phyloP scores from a whole-genome alignment of 345 rosid species.

The Psidium guajava region DNA sequence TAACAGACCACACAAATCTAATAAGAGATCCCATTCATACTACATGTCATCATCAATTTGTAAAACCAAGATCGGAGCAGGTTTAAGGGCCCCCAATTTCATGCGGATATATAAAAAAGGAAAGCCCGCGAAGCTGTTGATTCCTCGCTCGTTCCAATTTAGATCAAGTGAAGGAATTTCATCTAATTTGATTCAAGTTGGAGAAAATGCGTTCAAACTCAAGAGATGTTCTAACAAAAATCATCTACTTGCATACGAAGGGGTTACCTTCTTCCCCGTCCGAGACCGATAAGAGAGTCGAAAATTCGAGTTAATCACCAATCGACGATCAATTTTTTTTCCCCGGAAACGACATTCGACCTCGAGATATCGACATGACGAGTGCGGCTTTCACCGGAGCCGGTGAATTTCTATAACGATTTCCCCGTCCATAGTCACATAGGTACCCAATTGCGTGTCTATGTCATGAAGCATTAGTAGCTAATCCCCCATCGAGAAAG shows the following conservation, averaged over 20 bases:
- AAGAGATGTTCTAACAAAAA: neutral
- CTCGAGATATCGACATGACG: neutral
- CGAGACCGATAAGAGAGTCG: neutral
- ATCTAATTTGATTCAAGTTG: neutral
- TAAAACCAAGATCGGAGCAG: neutral
- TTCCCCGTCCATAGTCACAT: neutral
- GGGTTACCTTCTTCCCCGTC: neutral
- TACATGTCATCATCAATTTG: no score
- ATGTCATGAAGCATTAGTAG: neutral
- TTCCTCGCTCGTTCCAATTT: neutral
- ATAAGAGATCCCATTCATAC: no score
- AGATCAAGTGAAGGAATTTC: neutral
- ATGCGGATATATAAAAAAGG: neutral
- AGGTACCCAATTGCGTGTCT: neutral
- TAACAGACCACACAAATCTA: no score
- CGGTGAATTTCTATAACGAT: neutral
- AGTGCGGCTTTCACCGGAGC: neutral
- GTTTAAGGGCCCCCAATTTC: neutral
- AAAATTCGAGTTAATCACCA: neutral
- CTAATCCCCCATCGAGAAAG: neutral
- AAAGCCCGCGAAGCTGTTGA: neutral
- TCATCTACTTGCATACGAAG: neutral
- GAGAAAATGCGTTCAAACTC: neutral
- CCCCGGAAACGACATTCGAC: neutral
- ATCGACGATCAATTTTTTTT: neutral